phyloP scores from a whole-genome alignment of 1,284 basidiomycete species.

The Porodaedalea pini region DNA sequence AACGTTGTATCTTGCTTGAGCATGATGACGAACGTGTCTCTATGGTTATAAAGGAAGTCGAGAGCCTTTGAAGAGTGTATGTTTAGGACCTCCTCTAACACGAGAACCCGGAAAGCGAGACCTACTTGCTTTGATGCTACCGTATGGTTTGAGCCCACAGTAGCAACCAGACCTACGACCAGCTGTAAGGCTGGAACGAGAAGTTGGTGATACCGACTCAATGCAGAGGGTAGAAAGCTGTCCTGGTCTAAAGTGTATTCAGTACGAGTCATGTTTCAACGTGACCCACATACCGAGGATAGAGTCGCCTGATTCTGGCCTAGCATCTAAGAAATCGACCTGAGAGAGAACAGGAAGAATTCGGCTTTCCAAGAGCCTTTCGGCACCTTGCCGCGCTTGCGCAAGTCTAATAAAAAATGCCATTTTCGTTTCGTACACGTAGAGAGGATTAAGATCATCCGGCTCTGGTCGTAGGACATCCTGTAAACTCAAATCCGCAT shows the following conservation, averaged over 20 bases:
- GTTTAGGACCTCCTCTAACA: neutral
- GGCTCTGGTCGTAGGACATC: slow-evolving; percentile 86
- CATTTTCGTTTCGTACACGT: slow-evolving; percentile 95
- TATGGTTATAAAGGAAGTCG: slow-evolving; percentile 74
- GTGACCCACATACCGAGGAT: slow-evolving; percentile 63
- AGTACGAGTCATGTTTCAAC: neutral
- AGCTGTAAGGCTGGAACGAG: slow-evolving; percentile 84
- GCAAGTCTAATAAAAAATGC: slow-evolving; percentile 84
- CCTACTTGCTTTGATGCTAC: slow-evolving; percentile 65
- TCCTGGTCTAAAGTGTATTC: slow-evolving; percentile 58
- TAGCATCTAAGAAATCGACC: slow-evolving; percentile 83
- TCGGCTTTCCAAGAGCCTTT: slow-evolving; percentile 79
- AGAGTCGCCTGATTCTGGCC: slow-evolving; percentile 77
- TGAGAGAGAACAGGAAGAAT: slow-evolving; percentile 77
- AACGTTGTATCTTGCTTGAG: slow-evolving; percentile 69
- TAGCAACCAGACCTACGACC: slow-evolving; percentile 65
- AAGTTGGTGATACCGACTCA: slow-evolving; percentile 86
- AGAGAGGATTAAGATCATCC: slow-evolving; percentile 86
- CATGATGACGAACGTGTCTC: slow-evolving; percentile 75
- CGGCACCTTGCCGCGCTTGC: slow-evolving; percentile 78
- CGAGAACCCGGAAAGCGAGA: slow-evolving; percentile 13
- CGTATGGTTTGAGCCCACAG: slow-evolving; percentile 61
- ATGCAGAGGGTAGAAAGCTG: slow-evolving; percentile 82
- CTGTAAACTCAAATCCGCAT: slow-evolving; percentile 77
- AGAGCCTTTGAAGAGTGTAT: slow-evolving; percentile 50